These are phyloP conservation scores for Amborella trichopoda DNA, from an alignment of 164 flowering plant species.

Conservation along the genomic window DNA sequence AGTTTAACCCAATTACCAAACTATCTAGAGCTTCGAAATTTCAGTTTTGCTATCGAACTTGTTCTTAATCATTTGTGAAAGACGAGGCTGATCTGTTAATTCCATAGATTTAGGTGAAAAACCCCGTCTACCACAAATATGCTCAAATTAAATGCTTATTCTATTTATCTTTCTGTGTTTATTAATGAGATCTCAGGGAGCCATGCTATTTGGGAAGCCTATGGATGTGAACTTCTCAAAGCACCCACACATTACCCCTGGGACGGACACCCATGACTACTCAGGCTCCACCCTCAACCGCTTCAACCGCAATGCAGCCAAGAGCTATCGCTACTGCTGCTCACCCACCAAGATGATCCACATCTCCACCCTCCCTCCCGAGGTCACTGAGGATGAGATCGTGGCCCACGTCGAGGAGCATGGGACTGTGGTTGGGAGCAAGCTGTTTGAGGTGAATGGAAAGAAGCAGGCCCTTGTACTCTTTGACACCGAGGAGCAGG, in stretches of 20 bases:
- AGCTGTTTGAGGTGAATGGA: slow-evolving; percentile 85
- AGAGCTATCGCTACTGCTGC: slow-evolving; percentile 95
- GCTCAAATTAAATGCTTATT: no score
- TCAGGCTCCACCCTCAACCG: slow-evolving; percentile 87
- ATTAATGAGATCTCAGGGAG: slow-evolving; percentile 70
- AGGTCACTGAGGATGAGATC: slow-evolving; percentile 78
- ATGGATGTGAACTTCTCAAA: slow-evolving; percentile 96
- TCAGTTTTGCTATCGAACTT: no score
- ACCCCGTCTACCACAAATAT: no score
- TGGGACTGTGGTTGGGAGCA: slow-evolving; percentile 61
- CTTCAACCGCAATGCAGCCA: slow-evolving; percentile 90
- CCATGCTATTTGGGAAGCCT: slow-evolving; percentile 72
- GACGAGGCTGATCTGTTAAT: no score
- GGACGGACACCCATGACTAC: slow-evolving; percentile 83
- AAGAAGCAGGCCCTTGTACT: slow-evolving; percentile 90
- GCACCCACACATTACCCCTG: slow-evolving; percentile 69
- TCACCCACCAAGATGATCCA: slow-evolving; percentile 98
- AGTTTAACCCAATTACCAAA: no score
- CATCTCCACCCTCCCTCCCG: slow-evolving; percentile 76
- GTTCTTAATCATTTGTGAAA: no score
- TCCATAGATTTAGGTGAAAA: no score
- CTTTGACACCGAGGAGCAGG: slow-evolving; percentile 92
- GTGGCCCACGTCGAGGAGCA: slow-evolving; percentile 71
- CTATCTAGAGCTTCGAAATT: no score
- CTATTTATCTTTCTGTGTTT: no score